Base-by-base conservation (phyloP, 2,329 filamentous ascomycete species). In the Phyllachora maydis region DNA sequence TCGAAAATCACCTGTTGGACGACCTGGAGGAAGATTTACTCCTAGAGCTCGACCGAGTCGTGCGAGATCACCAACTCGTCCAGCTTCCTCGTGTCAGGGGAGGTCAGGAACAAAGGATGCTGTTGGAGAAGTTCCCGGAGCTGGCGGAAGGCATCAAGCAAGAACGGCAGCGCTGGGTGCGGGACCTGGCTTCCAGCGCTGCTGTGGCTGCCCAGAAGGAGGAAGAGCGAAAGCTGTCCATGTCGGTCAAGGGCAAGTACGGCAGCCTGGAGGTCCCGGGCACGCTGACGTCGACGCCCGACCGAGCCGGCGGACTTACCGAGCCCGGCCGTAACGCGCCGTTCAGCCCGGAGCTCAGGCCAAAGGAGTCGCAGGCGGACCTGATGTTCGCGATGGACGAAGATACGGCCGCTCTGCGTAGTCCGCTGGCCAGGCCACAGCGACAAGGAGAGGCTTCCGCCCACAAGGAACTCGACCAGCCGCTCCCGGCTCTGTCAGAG, bases 381-480 rank as follows among this genome's bases (percentile, higher is more conserved):
- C 58, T 93, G 26, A 91, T 92, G 45, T 93, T 93, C 40, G 69
- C 79, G 33, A 93, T 93, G 82, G 85, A 92, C 28, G 82, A 90
- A 20, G 59, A 58, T 7, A 32, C 37, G 1, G 36, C 43, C 5
- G 35, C 33, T 2, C 26, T 34, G 6, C 30, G 32, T 14, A 51
- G 43, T 23, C 42, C 47, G 3, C 26, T 33, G 6, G 35, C 43
- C 9, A 40, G 39, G 11, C 40, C 38, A 5, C 35, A 32, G 12
- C 37, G 23, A 14, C 28, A 28, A 19, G 4, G 35, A 6, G 24
- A 27, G n/a, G 9, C 23, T 19, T 25, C 26, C 15, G 26, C 32
- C 8, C 33, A 22, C 11, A 23, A 30, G 6, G 42, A 44, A 12
- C 23, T 45, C 16, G 46, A 49, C 19, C 34, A 39, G 16, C n/a